These are phyloP conservation scores for Helotiales sp. DNA, from an alignment of 2,329 filamentous ascomycete species.

Conservation along the genomic window DNA sequence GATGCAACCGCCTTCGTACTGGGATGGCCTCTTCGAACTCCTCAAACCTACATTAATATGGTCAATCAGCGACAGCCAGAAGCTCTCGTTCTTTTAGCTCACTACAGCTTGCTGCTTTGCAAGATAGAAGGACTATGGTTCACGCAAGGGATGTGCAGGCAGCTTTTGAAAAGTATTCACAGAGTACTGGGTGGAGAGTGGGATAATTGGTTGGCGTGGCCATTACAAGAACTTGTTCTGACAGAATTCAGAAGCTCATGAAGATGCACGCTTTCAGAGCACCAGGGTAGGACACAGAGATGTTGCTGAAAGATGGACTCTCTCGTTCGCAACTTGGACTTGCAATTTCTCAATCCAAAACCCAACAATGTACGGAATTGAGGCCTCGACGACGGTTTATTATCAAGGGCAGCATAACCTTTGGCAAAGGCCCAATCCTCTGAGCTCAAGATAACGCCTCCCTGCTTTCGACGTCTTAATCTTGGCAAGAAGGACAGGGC, in stretches of 20 bases:
- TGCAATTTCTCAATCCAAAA: too few species aligned
- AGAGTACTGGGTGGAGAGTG: slow-evolving; percentile 13
- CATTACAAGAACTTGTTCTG: slow-evolving; percentile 18
- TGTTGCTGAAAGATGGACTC: too few species aligned
- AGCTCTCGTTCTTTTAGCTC: slow-evolving; percentile 38
- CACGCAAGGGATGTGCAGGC: slow-evolving; percentile 37
- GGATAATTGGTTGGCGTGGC: slow-evolving; percentile 23
- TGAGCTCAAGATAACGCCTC: too few species aligned
- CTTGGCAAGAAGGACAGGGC: too few species aligned
- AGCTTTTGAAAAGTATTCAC: slow-evolving; percentile 36
- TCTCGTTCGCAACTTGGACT: too few species aligned
- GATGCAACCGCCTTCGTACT: slow-evolving; percentile 22
- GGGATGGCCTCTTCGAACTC: slow-evolving; percentile 38
- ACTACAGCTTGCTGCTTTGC: slow-evolving; percentile 40
- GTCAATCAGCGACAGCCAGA: slow-evolving; percentile 36
- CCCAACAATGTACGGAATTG: too few species aligned
- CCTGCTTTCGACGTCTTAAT: too few species aligned
- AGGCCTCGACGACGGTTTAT: too few species aligned
- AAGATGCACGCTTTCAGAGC: too few species aligned
- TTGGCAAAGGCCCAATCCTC: too few species aligned
- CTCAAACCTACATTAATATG: slow-evolving; percentile 36
- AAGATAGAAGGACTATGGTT: slow-evolving; percentile 26
- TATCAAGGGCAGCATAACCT: too few species aligned
- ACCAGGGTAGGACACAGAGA: too few species aligned
- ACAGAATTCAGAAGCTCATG: slow-evolving; percentile 8